Evolutionary conservation across 805 yeast species (phyloP).

Genomic region (Alloascoidea africana): DNA sequence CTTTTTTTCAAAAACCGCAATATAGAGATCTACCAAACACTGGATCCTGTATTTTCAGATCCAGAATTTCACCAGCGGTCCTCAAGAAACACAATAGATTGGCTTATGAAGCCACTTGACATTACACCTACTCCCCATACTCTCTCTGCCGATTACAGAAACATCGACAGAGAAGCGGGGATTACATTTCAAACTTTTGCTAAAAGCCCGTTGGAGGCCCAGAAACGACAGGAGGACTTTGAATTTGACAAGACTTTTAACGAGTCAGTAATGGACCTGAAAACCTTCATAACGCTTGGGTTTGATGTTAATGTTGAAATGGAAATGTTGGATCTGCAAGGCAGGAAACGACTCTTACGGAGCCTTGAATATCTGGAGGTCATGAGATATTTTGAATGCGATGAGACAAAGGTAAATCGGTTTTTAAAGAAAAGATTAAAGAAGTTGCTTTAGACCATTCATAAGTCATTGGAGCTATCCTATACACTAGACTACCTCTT

Average conservation of each 20-base stretch:
- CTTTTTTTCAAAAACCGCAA: conserved; percentile 2
- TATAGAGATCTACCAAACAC: conserved; percentile 2
- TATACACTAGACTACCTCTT: no score
- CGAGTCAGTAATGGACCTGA: neutral
- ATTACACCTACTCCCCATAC: no score
- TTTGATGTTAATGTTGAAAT: neutral
- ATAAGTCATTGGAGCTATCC: no score
- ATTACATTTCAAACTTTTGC: neutral
- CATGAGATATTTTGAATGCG: neutral
- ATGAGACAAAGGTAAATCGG: neutral
- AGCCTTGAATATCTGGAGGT: neutral
- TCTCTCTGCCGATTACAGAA: no score
- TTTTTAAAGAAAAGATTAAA: no score
- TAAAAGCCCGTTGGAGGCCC: neutral
- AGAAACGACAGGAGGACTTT: neutral
- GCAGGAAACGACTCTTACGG: neutral
- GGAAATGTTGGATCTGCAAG: neutral
- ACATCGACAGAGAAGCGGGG: neutral
- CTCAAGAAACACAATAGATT: neutral
- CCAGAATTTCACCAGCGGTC: conserved; percentile 4
- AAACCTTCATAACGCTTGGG: neutral
- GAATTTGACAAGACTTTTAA: neutral
- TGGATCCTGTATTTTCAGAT: neutral
- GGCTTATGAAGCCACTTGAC: no score
- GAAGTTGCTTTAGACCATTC: no score